These are phyloP conservation scores for Termitomyces sp. DNA, from an alignment of 768 basidiomycete genomes.

Conservation along the genomic window DNA sequence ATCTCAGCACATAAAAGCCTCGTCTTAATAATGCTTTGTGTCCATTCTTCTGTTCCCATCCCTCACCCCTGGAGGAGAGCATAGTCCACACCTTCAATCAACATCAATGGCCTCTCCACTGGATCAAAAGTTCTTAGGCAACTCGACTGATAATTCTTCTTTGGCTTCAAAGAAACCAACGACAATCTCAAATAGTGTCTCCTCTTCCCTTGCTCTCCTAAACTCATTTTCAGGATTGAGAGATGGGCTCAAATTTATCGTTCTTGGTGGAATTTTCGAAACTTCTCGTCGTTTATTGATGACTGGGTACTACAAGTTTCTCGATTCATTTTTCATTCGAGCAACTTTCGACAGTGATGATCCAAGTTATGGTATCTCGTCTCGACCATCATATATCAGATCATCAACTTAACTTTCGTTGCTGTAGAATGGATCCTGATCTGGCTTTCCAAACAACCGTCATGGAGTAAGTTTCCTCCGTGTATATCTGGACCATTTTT, in stretches of 20 bases:
- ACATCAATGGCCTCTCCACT: slow-evolving; percentile 7
- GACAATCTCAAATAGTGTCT: slow-evolving; percentile 7
- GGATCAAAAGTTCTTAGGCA: slow-evolving; percentile 8
- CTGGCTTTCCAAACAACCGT: slow-evolving; percentile 54
- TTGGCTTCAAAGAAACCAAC: slow-evolving; percentile 9
- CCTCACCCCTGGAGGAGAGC: too few species aligned
- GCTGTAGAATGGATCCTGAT: slow-evolving; percentile 52
- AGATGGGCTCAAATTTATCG: slow-evolving; percentile 50
- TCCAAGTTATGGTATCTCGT: slow-evolving; percentile 18
- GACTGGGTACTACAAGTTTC: slow-evolving; percentile 29
- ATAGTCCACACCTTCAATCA: too few species aligned
- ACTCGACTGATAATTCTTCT: neutral
- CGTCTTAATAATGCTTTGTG: neutral
- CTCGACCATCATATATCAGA: neutral
- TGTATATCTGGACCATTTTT: neutral
- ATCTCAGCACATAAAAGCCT: neutral
- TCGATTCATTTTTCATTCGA: slow-evolving; percentile 46
- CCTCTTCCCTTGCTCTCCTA: slow-evolving; percentile 15
- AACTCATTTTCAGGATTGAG: slow-evolving; percentile 40
- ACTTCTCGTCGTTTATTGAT: slow-evolving; percentile 37
- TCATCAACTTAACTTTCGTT: neutral
- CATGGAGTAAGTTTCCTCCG: slow-evolving; percentile 40
- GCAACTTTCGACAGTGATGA: slow-evolving; percentile 46
- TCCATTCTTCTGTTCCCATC: neutral
- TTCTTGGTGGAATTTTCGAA: slow-evolving; percentile 52